Conservation (phyloP, 140 eudicot genomes). For the Erigeron philadelphicus region DNA sequence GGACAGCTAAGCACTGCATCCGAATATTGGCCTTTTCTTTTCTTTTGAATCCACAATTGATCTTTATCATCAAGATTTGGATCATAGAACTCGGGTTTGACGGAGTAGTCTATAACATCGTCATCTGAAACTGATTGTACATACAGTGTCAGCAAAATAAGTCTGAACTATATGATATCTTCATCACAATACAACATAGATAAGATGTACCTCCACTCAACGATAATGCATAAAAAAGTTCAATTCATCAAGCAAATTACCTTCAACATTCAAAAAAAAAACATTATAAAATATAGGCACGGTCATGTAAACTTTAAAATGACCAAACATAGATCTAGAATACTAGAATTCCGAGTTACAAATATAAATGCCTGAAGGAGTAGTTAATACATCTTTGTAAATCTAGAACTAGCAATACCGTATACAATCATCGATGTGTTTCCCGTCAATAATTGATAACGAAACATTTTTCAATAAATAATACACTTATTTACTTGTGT, state of each 20-base stretch:
- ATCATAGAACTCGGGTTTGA: slow-evolving; percentile 83
- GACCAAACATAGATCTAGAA: neutral
- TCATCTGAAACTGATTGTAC: slow-evolving; percentile 61
- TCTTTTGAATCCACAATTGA: slow-evolving; percentile 74
- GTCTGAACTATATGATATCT: neutral
- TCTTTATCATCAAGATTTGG: slow-evolving; percentile 74
- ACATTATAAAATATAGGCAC: neutral
- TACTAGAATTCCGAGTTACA: too few species aligned
- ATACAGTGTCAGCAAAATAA: slow-evolving; percentile 12
- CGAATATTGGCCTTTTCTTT: slow-evolving; percentile 60
- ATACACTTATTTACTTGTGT: too few species aligned
- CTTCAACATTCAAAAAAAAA: neutral
- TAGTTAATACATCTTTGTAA: too few species aligned
- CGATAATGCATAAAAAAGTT: slow-evolving; percentile 1
- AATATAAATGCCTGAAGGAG: too few species aligned
- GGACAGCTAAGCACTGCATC: slow-evolving; percentile 98
- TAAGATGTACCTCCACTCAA: neutral
- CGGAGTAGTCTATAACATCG: slow-evolving; percentile 68
- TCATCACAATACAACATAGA: neutral
- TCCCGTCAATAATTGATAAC: too few species aligned
- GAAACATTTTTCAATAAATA: too few species aligned
- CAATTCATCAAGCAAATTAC: slow-evolving; percentile 8
- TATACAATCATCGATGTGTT: too few species aligned
- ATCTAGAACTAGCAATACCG: too few species aligned
- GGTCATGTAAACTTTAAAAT: neutral